Evolutionary conservation across 805 yeast species (phyloP), one percentile per base, ranked within the genome.

Genomic region (Candida michaelii): DNA sequence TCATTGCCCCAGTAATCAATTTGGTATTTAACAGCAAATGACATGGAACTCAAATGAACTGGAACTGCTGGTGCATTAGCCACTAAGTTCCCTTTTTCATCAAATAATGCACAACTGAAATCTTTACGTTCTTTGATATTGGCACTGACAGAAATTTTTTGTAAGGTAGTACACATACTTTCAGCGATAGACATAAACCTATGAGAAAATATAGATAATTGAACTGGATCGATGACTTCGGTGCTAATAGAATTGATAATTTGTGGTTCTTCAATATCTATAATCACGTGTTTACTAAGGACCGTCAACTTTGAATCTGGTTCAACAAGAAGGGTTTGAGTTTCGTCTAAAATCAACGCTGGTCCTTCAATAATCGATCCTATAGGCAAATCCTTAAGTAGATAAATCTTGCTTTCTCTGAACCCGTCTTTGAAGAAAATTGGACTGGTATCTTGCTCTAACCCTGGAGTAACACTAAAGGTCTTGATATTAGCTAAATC

Each of bases 1-100:
- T 77, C 77, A 6, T 77, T 82, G 29, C 72, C 62, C 95, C 95
- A 85, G 12, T 76, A 40, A 25, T 73, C 63, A 2, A 82, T 79
- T 59, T 86, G 95, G 7, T 73, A 77, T 12, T 77, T 72, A 18
- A 87, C 83, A 46, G 89, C 86, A 1, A 89, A 82, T 2, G 89
- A 82, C 95, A 87, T 87, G 0, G 93, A 83, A 1, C 95, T 91
- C 41, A 87, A 64, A 60, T 87, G 96, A 17, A 86, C 95, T 2
- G 96, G 96, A 34, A 87, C 79, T 57, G 85, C 90, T 0, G 95
- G 95, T 0, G 95, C 95, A 64, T 86, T 87, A 4, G 96, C 93
- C 18, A 85, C 89, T 27, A 87, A 65, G 23, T 82, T 83, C n/a
- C 95, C 95, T 5, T 74, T 71, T 1, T 83, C 71, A 52, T 83